Percentiles rank a stretch among this genome's conserved stretches.
These are phyloP conservation scores for Luffa aegyptiaca DNA, from an alignment of 306 rosid genomes.

Conservation along the genomic window DNA sequence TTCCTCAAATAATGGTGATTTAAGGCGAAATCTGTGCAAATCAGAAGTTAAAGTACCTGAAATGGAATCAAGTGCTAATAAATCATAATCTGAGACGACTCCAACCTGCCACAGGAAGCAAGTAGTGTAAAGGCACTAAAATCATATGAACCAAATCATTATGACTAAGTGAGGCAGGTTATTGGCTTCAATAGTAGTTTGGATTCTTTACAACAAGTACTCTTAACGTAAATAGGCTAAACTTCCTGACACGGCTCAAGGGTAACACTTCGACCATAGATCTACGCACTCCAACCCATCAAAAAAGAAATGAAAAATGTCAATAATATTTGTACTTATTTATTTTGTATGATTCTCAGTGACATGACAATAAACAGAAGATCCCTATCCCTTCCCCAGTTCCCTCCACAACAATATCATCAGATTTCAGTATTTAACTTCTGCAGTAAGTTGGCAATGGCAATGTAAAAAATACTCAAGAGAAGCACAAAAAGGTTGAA, in stretches of 20 bases:
- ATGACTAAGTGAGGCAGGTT: background rate
- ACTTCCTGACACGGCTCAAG: background rate
- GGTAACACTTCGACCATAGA: background rate
- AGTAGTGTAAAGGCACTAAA: slow-evolving; percentile 12
- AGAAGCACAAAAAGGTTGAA: background rate
- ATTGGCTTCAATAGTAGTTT: background rate
- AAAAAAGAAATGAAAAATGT: background rate
- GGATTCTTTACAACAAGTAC: background rate
- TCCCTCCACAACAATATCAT: background rate
- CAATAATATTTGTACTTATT: background rate
- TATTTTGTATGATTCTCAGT: background rate
- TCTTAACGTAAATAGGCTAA: background rate
- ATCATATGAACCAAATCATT: slow-evolving; percentile 10
- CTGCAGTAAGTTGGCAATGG: background rate
- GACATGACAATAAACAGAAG: background rate
- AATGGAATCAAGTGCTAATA: slow-evolving; percentile 86
- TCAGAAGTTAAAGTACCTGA: slow-evolving; percentile 46
- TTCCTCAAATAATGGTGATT: background rate
- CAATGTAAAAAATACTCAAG: background rate
- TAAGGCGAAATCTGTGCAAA: background rate
- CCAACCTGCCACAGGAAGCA: slow-evolving; percentile 57
- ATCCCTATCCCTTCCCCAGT: background rate
- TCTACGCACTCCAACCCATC: background rate
- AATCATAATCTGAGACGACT: slow-evolving; percentile 91
- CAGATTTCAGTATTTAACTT: background rate